A percentile compares a stretch with the other conserved stretches of the same genome.
phyloP scores from a whole-genome alignment of 176 grass and related monocot species.

The Metroxylon sagu region DNA sequence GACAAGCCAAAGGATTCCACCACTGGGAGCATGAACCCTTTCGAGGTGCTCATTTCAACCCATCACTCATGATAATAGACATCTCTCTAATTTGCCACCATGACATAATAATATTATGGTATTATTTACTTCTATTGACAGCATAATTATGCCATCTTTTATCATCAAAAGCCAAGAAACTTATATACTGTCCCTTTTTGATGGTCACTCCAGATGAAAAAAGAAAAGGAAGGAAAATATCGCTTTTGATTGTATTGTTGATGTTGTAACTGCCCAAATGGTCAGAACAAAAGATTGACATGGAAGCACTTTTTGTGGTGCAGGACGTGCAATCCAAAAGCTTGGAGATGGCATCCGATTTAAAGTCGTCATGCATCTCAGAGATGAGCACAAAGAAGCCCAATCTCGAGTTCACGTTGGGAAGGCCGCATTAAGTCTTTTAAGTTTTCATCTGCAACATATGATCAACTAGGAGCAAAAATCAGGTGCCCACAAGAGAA shows the following conservation, averaged over 20 bases:
- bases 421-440: not conserved
- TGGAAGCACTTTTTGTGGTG: constrained; percentile 1
- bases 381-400: constrained; percentile 9
- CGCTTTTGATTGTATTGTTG: no score
- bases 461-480: no score
- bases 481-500: not conserved
- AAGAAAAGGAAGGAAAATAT: no score
- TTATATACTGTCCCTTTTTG: no score
- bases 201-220: no score
- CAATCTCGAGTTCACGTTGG: constrained; percentile 12
- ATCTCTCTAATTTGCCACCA: constrained; percentile 19
- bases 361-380: constrained; percentile 12
- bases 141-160: no score
- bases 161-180: no score
- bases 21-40: not conserved
- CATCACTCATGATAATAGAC: constrained; percentile 41
- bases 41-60: not conserved
- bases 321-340: constrained; percentile 52
- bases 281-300: no score
- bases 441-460: no score
- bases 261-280: no score
- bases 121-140: no score
- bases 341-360: constrained; percentile 9
- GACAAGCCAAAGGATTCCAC: not conserved
- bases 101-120: constrained; percentile 5